Evolutionary conservation across 148 eudicot species (phyloP).

Genomic region (Beta vulgaris): DNA sequence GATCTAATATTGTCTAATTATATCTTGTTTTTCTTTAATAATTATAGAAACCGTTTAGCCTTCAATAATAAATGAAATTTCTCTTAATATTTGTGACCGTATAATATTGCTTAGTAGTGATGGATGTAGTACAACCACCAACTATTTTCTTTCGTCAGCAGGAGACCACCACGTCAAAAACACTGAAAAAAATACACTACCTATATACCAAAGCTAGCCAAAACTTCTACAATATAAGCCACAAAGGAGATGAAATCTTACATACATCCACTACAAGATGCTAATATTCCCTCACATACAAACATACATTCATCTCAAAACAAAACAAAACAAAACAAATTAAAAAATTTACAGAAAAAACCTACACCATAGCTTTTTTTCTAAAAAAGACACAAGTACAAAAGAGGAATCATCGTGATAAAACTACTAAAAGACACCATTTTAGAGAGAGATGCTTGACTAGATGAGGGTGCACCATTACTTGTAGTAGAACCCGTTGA

Average conservation of each 20-base stretch:
- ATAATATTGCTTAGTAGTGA: background rate
- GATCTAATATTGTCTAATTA: no score
- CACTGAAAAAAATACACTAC: background rate
- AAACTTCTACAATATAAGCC: background rate
- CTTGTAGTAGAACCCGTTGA: conserved; percentile 2
- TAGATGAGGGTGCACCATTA: conserved; percentile 16
- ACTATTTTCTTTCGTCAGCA: no score
- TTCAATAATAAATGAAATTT: no score
- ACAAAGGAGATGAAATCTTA: no score
- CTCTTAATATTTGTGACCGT: background rate
- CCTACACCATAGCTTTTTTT: background rate
- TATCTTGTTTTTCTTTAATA: no score
- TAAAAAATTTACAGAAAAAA: background rate
- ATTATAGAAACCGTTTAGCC: no score
- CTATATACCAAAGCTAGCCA: background rate
- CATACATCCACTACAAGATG: background rate
- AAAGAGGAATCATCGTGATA: background rate
- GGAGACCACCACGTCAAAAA: no score
- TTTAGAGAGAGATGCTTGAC: background rate
- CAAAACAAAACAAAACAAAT: background rate
- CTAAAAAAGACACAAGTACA: conserved; percentile 22
- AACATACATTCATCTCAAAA: background rate
- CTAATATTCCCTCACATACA: conserved; percentile 1
- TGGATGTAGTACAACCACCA: no score
- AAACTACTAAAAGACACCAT: conserved; percentile 17